Conservation (phyloP, 257 asterid species). For the Paulownia fortunei region DNA sequence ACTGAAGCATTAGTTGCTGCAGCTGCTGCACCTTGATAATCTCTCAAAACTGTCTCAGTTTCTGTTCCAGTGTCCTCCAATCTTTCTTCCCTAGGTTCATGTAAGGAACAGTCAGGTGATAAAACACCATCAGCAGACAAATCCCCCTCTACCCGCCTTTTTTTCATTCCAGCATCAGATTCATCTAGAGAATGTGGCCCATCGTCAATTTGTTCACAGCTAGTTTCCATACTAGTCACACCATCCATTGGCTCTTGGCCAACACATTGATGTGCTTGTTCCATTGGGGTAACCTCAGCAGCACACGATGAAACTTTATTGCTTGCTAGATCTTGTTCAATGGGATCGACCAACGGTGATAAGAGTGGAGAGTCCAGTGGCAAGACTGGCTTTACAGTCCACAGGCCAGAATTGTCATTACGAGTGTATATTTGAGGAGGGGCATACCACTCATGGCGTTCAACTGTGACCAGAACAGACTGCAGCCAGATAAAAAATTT, state of each 20-base stretch:
- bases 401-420: constrained; percentile 85
- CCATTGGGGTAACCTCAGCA: constrained; percentile 61
- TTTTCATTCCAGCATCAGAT: constrained; percentile 82
- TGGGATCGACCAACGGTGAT: constrained; percentile 43
- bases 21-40: constrained; percentile 70
- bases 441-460: constrained; percentile 99
- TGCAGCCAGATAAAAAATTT: constrained; percentile 47
- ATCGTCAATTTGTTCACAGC: constrained; percentile 59
- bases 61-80: constrained; percentile 60
- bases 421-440: constrained; percentile 90
- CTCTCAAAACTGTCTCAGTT: constrained; percentile 59
- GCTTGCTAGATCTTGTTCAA: constrained; percentile 49
- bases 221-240: constrained; percentile 80
- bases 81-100: constrained; percentile 69
- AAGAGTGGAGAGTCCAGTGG: constrained; percentile 63
- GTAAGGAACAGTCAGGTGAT: constrained; percentile 56
- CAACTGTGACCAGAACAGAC: constrained; percentile 98
- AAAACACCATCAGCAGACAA: constrained; percentile 66
- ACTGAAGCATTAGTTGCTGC: constrained; percentile 82
- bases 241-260: constrained; percentile 71
- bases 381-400: constrained; percentile 78
- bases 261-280: constrained; percentile 60
- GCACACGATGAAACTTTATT: constrained; percentile 51
- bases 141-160: constrained; percentile 81
- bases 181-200: constrained; percentile 66